Conservation (phyloP, 306 rosid genomes). For the Prunus mongolica region DNA sequence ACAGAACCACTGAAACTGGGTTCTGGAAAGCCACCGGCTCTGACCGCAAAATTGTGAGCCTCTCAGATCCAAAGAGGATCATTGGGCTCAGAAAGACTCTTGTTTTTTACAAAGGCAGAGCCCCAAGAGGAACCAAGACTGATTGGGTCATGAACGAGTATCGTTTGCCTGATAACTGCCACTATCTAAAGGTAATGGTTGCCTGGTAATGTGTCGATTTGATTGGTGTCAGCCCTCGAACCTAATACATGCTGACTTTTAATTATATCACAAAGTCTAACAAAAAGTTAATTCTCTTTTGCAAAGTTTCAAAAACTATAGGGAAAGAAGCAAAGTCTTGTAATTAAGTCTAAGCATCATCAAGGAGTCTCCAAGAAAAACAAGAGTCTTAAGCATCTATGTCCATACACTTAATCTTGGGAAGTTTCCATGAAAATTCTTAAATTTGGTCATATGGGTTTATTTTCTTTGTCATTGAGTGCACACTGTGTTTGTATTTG, state of each 20-base stretch:
- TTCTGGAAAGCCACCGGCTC: constrained; percentile 99
- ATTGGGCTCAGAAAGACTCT: constrained; percentile 86
- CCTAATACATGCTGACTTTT: too few relatives aligned
- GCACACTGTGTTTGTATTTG: neutral
- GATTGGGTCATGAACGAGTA: constrained; percentile 99
- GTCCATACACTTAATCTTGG: neutral
- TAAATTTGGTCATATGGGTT: neutral
- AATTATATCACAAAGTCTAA: neutral
- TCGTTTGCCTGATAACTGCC: constrained; percentile 71
- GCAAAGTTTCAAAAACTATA: too few relatives aligned
- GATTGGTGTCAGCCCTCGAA: too few relatives aligned
- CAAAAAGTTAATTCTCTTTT: neutral
- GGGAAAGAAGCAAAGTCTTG: too few relatives aligned
- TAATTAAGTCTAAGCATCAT: too few relatives aligned
- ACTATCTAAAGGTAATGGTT: constrained; percentile 53
- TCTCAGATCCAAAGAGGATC: constrained; percentile 62
- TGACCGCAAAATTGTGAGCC: constrained; percentile 64
- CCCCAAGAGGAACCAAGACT: constrained; percentile 80
- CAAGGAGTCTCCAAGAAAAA: too few relatives aligned
- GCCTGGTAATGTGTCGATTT: too few relatives aligned
- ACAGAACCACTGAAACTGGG: constrained; percentile 85
- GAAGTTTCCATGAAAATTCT: constrained; percentile 1
- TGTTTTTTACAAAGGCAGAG: constrained; percentile 86
- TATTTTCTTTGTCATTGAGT: neutral
- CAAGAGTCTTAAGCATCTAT: too few relatives aligned